A percentile compares a stretch with the other conserved stretches of the same genome.
Conservation (phyloP, 192 early-diverging fungal genomes). For the Coemansia sp. region DNA sequence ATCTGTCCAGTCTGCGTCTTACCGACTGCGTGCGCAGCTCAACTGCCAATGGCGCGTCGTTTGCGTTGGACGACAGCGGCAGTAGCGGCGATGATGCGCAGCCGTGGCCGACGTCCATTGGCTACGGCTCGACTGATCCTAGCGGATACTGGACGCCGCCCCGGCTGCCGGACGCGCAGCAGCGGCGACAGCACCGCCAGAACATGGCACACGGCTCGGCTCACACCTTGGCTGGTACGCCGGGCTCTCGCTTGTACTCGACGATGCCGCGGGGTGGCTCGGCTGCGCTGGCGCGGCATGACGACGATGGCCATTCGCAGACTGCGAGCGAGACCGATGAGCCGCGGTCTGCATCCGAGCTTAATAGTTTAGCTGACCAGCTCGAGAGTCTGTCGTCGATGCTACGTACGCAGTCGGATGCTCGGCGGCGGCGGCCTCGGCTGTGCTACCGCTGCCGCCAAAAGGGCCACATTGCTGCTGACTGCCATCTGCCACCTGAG, state of each 20-base stretch:
- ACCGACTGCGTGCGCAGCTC: slow-evolving; percentile 15
- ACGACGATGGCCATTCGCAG: slow-evolving; percentile 11
- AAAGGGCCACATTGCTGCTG: slow-evolving; percentile 47
- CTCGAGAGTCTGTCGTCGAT: slow-evolving; percentile 43
- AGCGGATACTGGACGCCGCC: slow-evolving; percentile 40
- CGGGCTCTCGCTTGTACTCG: background rate
- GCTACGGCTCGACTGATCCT: background rate
- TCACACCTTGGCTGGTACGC: slow-evolving; percentile 2
- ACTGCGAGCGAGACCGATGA: slow-evolving; percentile 30
- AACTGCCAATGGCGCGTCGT: slow-evolving; percentile 48
- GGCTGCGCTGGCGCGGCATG: slow-evolving; percentile 1
- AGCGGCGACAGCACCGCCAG: slow-evolving; percentile 46
- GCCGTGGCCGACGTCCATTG: background rate
- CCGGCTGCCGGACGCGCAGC: slow-evolving; percentile 29
- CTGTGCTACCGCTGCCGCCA: slow-evolving; percentile 53
- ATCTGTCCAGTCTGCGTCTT: slow-evolving; percentile 2
- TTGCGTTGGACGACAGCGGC: slow-evolving; percentile 42
- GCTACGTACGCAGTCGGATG: slow-evolving; percentile 49
- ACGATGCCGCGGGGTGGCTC: background rate
- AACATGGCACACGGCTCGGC: slow-evolving; percentile 23
- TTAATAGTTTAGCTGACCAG: slow-evolving; percentile 47
- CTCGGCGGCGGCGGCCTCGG: slow-evolving; percentile 39
- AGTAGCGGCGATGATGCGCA: background rate
- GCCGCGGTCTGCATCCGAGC: slow-evolving; percentile 30
- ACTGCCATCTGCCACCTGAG: slow-evolving; percentile 41